Base-by-base conservation (phyloP, 805 yeast genomes). In the Kodamaea kaohsiungensis region DNA sequence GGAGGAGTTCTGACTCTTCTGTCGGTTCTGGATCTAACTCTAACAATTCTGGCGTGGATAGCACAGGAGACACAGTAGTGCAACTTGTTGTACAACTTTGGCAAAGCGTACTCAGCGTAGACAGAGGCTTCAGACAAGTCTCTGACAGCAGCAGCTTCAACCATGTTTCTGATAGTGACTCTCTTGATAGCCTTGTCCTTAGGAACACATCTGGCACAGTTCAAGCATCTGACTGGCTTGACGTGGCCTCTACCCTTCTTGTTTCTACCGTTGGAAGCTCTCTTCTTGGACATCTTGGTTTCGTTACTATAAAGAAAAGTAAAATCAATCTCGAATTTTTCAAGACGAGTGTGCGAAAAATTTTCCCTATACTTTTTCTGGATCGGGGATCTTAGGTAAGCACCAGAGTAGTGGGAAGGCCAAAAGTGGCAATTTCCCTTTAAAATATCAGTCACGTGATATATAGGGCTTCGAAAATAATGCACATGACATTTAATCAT, bases 191-290 rank as follows among this genome's bases (percentile, higher is more conserved):
- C 98, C 89, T 95, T 95, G 81, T 95, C 99, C 89, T 95, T 95
- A 79, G 99, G 98, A 73, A 95, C 97, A 85, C 96, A 90, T 82
- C 96, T 91, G 73, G 97, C 89, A 84, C 99, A 95, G 97, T 95
- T 95, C 77, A 91, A 89, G 87, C 99, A 95, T 89, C 99, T 92
- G 76, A 93, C 98, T 79, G 97, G 96, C 83, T 89, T 90, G 82
- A 90, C 97, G 97, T 95, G 98, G 79, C 99, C 99, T 91, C 99
- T 95, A 80, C 98, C 98, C 86, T 91, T 92, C 96, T 95, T 95
- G 96, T 95, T 95, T 87, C 99, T 93, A 88, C 99, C 99, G 98
- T 92, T 91, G 95, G 98, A 91, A 82, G 98, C 91, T 92, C 99
- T 93, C 98, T 95, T 95, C 91, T 95, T 95, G 83, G 99, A 98